Evolutionary conservation across 768 basidiomycete species (phyloP).

Genomic region (Melanogaster broomeanus): DNA sequence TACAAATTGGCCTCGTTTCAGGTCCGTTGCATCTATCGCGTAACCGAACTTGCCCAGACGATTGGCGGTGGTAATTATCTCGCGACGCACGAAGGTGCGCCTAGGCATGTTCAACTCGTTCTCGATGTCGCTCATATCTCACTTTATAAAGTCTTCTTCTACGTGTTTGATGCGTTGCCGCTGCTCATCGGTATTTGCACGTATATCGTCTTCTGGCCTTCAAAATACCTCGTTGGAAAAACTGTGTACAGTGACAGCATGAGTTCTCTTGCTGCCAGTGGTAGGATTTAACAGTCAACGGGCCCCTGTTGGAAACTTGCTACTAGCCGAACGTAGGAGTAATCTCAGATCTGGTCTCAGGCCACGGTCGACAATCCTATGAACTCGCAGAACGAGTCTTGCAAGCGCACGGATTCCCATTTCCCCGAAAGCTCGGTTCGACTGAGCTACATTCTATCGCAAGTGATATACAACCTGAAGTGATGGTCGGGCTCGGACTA

Average conservation of each 20-base stretch:
- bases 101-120: background rate
- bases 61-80: constrained; percentile 8
- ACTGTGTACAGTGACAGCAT: background rate
- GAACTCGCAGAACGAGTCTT: no score
- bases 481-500: no score
- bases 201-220: constrained; percentile 27
- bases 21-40: constrained; percentile 27
- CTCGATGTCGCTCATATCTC: background rate
- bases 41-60: constrained; percentile 13
- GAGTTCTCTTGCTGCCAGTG: no score
- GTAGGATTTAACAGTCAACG: background rate
- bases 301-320: no score
- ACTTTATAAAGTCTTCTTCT: constrained; percentile 20
- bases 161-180: constrained; percentile 24
- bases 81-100: constrained; percentile 20
- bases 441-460: no score
- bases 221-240: constrained; percentile 14
- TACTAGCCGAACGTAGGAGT: no score
- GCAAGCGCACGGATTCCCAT: no score
- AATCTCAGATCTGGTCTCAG: no score
- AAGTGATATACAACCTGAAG: no score
- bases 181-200: constrained; percentile 21
- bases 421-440: no score
- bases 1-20: background rate
- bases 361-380: no score